Base-by-base conservation (phyloP, 441 rosid species). In the Mallotus repandus region DNA sequence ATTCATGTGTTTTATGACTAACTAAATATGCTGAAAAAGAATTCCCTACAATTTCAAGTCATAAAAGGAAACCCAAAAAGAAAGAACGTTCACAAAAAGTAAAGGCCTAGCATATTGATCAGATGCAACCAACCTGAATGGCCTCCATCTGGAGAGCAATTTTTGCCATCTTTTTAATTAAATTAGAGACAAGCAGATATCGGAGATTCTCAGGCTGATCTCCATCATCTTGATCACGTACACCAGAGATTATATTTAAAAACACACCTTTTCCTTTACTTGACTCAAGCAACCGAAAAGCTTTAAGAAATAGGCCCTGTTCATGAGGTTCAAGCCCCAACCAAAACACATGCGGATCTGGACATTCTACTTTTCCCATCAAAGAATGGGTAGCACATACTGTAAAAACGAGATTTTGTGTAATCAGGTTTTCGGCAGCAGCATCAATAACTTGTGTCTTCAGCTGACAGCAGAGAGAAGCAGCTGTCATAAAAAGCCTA, bases 141-240 rank as follows among this genome's bases (percentile, higher is more conserved):
- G 82, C 82, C 70, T 91, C 98, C 81, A 78, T 85, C 78, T 84
- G 87, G 83, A 96, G 89, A 69, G 97, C 91, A 78, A 92, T 80
- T 82, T 89, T 86, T 74, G 95, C 98, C 87, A 96, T 81, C 72
- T 81, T 78, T 79, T 86, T 93, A 46, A 96, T 86, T 82, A 94
- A 77, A 79, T 68, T 78, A 56, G 89, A 84, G 67, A 94, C 72
- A 15, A 89, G 87, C 71, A 82, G 64, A 72, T 69, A 72, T 53
- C 32, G 82, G 61, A 81, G 72, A 83, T 82, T 85, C 59, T 80
- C 77, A 43, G 81, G 68, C 35, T 67, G 80, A 21, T 82, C 82
- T 60, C 78, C 66, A 66, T 81, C 77, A 65, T 72, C 79, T 41
- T 73, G 85, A 69, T 70, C 80, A 70, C 54, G 75, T 55, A 58